phyloP scores from a whole-genome alignment of 2,329 filamentous ascomycete species.

The Ascocoryne sarcoides region DNA sequence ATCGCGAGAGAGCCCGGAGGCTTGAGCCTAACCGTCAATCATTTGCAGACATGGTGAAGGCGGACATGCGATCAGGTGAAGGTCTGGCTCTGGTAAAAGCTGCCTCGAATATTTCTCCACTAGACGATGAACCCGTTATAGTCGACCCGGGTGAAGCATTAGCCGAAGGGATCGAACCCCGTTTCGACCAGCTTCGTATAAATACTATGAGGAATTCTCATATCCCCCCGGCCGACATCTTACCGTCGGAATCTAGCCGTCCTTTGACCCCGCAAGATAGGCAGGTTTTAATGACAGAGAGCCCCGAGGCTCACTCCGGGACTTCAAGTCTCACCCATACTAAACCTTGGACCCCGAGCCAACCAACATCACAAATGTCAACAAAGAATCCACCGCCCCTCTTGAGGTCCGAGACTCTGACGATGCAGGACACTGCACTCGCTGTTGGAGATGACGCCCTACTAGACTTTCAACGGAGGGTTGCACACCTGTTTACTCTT shows the following conservation, averaged over 20 bases:
- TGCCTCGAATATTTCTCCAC: conserved; percentile 12
- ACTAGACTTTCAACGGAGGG: conserved; percentile 59
- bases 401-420: conserved; percentile 14
- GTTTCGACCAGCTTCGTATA: conserved; percentile 18
- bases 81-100: conserved; percentile 45
- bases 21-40: conserved; percentile 9
- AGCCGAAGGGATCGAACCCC: conserved; percentile 8
- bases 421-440: conserved; percentile 19
- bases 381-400: conserved; percentile 5
- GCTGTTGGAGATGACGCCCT: conserved; percentile 50
- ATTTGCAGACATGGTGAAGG: conserved; percentile 37
- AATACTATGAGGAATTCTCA: conserved; percentile 24
- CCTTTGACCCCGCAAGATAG: conserved; percentile 6
- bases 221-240: conserved; percentile 10
- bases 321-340: neutral
- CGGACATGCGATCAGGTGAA: conserved; percentile 52
- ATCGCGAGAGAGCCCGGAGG: conserved; percentile 1
- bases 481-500: conserved; percentile 64
- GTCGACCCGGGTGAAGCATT: conserved; percentile 2
- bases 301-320: neutral
- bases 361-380: neutral
- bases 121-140: conserved; percentile 9
- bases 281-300: conserved; percentile 5
- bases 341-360: neutral
- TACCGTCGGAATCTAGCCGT: conserved; percentile 12